Evolutionary conservation across 805 yeast species (phyloP), one percentile per base, ranked within the genome.

Genomic region (Candida ponderosae): DNA sequence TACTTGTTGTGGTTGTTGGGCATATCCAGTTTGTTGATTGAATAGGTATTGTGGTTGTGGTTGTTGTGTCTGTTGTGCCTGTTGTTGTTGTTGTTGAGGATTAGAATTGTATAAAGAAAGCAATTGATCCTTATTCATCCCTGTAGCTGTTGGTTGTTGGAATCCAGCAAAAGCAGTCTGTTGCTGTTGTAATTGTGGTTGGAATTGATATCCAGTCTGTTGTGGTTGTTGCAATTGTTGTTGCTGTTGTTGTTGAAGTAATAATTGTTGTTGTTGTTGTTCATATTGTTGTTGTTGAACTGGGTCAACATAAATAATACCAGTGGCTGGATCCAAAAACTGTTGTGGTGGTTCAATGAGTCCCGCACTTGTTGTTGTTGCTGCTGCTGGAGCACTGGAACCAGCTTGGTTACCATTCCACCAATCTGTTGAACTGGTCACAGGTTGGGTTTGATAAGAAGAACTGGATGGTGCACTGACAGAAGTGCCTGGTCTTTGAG

Each of bases 301-400:
- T 10, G 78, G 70, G 49, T 82, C 89, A 27, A 81, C 73, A 47
- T 81, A 82, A 4, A 80, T 58, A 34, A 75, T 70, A 11, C 90
- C 89, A 0, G 87, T 79, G 7, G 70, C 62, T 3, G 88, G 87
- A 47, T 82, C 89, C 17, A 80, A 67, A 52, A 77, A 82, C 50
- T 81, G 90, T 62, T 81, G 57, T 67, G 76, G 56, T 65, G 81
- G 36, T 56, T 72, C 60, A 51, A 54, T 7, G 45, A 52, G 10
- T 50, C 61, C 42, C 42, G 47, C 37, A 29, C 48, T 18, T 44
- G 54, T 33, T 43, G 51, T 16, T 51, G 47, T 24, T 30, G 48
- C 50, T 0, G 64, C 57, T 3, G 50, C 52, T 38, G 60, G 51
- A 1, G 66, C 61, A 2, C 53, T 56, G 6, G 59, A 60, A 1